Conservation (phyloP, 176 grass and related monocot species). For the Oryza meridionalis region DNA sequence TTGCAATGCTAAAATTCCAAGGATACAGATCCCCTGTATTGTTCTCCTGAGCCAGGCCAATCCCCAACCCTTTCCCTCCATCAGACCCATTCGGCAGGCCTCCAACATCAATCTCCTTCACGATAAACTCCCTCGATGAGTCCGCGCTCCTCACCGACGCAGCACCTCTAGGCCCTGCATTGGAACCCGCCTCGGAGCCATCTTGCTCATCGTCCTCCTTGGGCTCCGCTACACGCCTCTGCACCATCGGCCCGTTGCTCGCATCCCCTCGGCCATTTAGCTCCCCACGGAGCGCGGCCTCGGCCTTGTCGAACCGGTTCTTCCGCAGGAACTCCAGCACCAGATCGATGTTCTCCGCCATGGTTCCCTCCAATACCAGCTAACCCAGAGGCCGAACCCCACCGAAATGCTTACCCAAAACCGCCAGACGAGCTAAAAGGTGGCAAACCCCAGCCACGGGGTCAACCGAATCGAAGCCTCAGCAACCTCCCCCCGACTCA, state of each 20-base stretch:
- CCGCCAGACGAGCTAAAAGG: slow-evolving; percentile 25
- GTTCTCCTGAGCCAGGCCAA: slow-evolving; percentile 41
- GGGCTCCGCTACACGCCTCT: slow-evolving; percentile 22
- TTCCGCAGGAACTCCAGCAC: slow-evolving; percentile 90
- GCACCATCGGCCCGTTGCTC: slow-evolving; percentile 21
- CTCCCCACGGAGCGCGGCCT: slow-evolving; percentile 83
- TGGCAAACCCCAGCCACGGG: not conserved
- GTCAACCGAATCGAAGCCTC: slow-evolving; percentile 37
- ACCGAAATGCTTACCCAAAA: slow-evolving; percentile 23
- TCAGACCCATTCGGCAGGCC: slow-evolving; percentile 47
- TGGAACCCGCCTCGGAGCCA: slow-evolving; percentile 33
- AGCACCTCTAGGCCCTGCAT: slow-evolving; percentile 34
- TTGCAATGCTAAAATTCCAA: slow-evolving; percentile 75
- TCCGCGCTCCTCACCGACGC: slow-evolving; percentile 47
- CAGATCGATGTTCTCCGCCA: slow-evolving; percentile 88
- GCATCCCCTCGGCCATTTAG: slow-evolving; percentile 53
- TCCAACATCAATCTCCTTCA: slow-evolving; percentile 91
- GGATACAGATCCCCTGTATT: slow-evolving; percentile 74
- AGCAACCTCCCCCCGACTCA: not conserved
- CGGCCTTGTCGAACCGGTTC: slow-evolving; percentile 84
- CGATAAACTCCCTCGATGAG: slow-evolving; percentile 83
- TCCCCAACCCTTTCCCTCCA: slow-evolving; percentile 53
- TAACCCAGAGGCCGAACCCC: not conserved
- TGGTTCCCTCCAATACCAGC: slow-evolving; percentile 54
- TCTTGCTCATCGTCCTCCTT: slow-evolving; percentile 46